These are phyloP conservation scores for Volvox africanus DNA, from an alignment of 139 green algal species.

Conservation along the genomic window DNA sequence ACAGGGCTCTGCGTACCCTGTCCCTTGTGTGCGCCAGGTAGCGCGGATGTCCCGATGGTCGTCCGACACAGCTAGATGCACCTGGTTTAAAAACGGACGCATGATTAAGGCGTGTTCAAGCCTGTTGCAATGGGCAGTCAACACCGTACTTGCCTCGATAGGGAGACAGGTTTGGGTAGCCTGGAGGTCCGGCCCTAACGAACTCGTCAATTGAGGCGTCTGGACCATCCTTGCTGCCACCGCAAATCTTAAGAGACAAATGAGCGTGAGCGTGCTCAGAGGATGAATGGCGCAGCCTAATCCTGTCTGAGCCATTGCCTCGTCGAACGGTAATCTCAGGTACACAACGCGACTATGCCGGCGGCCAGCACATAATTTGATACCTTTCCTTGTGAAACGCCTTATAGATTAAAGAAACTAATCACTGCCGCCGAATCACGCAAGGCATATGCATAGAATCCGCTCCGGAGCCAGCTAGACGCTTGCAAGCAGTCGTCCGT, in stretches of 20 bases:
- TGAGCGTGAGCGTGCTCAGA: neutral
- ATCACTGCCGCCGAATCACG: too few species aligned
- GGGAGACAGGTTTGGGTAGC: neutral
- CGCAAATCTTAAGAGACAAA: neutral
- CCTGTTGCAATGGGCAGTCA: neutral
- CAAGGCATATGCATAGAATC: too few species aligned
- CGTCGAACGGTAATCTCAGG: neutral
- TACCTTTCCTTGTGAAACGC: too few species aligned
- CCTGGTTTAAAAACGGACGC: neutral
- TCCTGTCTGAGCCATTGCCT: neutral
- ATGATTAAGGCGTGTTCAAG: neutral
- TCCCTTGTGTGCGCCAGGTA: constrained; percentile 31
- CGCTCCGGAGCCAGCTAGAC: too few species aligned
- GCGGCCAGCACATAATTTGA: too few species aligned
- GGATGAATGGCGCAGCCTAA: neutral
- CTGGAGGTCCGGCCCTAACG: neutral
- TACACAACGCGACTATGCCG: too few species aligned
- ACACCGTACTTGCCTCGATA: neutral
- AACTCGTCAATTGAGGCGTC: neutral
- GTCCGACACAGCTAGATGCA: constrained; percentile 40
- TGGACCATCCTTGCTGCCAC: neutral
- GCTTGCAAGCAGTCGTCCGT: too few species aligned
- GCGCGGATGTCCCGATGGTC: neutral
- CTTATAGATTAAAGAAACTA: too few species aligned
- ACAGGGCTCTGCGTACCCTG: neutral